Percentiles rank a stretch among this genome's conserved stretches.
Evolutionary conservation across 371 early-diverging fungal species (phyloP).

Genomic region (Blastocladiella emersonii): DNA sequence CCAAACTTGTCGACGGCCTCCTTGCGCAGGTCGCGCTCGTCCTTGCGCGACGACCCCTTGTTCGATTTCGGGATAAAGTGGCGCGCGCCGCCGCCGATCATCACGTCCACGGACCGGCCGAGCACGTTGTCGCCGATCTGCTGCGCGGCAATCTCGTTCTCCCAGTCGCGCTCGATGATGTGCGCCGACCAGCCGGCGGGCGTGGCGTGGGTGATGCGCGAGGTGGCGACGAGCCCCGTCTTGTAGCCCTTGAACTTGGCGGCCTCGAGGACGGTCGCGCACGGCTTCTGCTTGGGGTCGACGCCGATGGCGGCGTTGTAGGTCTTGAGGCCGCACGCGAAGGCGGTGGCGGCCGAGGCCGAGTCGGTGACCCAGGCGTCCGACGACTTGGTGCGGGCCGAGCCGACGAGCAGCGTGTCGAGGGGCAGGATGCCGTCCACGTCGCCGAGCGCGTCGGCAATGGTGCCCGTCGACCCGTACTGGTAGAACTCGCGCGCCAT

Average conservation of each 20-base stretch:
- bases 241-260: conserved; percentile 61
- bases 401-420: conserved; percentile 71
- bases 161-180: conserved; percentile 54
- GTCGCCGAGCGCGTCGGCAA: conserved; percentile 26
- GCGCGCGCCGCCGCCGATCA: conserved; percentile 85
- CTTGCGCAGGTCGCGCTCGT: conserved; percentile 43
- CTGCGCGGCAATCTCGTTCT: conserved; percentile 42
- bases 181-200: conserved; percentile 71
- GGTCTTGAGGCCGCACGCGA: conserved; percentile 65
- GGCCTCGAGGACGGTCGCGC: conserved; percentile 86
- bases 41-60: conserved; percentile 44
- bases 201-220: conserved; percentile 83
- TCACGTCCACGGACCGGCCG: conserved; percentile 66
- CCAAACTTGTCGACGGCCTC: conserved; percentile 37
- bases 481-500: conserved; percentile 64
- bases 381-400: conserved; percentile 69
- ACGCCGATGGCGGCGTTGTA: conserved; percentile 73
- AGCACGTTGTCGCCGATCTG: conserved; percentile 74
- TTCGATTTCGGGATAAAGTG: conserved; percentile 54
- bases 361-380: conserved; percentile 78
- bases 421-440: conserved; percentile 39
- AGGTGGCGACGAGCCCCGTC: conserved; percentile 85
- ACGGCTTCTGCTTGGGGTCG: conserved; percentile 34
- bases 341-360: conserved; percentile 93
- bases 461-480: conserved; percentile 15